Conservation (phyloP, 441 rosid genomes). For the Erodium texanum region DNA sequence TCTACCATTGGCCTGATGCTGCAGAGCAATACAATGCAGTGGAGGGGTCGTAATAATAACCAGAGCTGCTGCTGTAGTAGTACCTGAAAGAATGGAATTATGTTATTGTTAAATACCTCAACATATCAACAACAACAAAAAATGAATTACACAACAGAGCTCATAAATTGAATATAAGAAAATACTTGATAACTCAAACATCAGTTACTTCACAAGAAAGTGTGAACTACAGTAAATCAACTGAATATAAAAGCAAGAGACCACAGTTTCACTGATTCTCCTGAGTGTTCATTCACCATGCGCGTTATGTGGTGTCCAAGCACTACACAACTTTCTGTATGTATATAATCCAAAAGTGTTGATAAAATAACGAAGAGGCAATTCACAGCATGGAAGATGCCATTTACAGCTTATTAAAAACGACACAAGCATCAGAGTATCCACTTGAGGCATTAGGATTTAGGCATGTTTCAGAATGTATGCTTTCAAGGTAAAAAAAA, state of each 20-base stretch:
- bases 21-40: conserved; percentile 77
- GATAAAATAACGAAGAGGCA: neutral
- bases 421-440: neutral
- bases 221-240: neutral
- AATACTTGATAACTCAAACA: neutral
- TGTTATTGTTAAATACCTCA: neutral
- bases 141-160: neutral
- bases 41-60: conserved; percentile 78
- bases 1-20: conserved; percentile 77
- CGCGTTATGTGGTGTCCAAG: neutral
- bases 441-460: neutral
- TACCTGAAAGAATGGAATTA: conserved; percentile 38
- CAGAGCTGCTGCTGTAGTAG: conserved; percentile 83
- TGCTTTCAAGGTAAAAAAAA: neutral
- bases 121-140: neutral
- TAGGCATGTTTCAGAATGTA: neutral
- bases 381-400: neutral
- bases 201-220: neutral
- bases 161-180: neutral
- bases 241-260: neutral
- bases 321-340: neutral
- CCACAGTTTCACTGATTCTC: neutral
- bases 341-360: neutral
- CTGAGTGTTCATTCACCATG: neutral
- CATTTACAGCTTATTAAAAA: neutral